Evolutionary conservation across 2,329 filamentous ascomycete species (phyloP).

Genomic region (Magnaporthales sp.): DNA sequence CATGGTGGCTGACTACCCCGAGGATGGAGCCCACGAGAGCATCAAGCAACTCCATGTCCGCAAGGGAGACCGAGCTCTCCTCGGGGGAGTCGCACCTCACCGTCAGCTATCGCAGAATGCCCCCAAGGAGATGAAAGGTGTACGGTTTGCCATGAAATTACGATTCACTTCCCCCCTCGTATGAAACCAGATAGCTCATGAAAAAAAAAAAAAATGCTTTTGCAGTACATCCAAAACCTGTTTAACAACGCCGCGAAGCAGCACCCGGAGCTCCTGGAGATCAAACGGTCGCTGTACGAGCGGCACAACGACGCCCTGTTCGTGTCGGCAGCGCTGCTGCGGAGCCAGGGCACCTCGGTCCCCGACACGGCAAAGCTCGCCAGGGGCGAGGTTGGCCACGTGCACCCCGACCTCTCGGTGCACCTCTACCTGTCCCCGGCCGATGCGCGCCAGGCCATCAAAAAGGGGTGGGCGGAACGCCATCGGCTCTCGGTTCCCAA

Average conservation of each 20-base stretch:
- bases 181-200: too few species aligned
- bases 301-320: slow-evolving; percentile 21
- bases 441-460: slow-evolving; percentile 26
- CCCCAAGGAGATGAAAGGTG: not conserved
- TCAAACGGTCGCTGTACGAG: slow-evolving; percentile 21
- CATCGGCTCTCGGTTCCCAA: slow-evolving; percentile 25
- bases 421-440: slow-evolving; percentile 27
- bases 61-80: slow-evolving; percentile 17
- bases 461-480: slow-evolving; percentile 29
- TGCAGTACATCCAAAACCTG: not conserved
- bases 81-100: slow-evolving; percentile 27
- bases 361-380: slow-evolving; percentile 11
- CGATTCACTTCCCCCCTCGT: too few species aligned
- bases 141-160: too few species aligned
- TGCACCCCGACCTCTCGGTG: slow-evolving; percentile 28
- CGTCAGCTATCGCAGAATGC: slow-evolving; percentile 23
- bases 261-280: slow-evolving; percentile 20
- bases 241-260: not conserved
- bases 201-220: too few species aligned
- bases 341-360: not conserved
- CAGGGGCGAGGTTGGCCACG: slow-evolving; percentile 26
- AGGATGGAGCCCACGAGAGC: not conserved
- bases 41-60: slow-evolving; percentile 11
- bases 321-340: slow-evolving; percentile 6
- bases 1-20: not conserved